Percentiles rank a stretch among this genome's conserved stretches.
Conservation (phyloP, 192 early-diverging fungal genomes). For the Chytriomyces hyalinus region DNA sequence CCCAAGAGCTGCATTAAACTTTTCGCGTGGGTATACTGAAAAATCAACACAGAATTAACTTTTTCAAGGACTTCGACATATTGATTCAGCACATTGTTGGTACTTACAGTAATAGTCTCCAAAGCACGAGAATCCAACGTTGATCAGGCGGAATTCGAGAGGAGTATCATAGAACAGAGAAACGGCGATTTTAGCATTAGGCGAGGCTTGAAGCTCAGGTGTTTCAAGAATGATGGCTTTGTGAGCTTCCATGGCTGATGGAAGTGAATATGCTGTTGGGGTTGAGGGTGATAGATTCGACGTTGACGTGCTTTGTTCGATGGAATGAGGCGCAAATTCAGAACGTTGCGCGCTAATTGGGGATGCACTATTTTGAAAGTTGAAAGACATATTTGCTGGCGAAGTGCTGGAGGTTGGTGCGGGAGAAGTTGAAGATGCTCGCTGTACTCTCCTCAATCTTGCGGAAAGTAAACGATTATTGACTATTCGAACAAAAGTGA, state of each 20-base stretch:
- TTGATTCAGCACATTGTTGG: background rate
- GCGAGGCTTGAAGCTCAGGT: background rate
- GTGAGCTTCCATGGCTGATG: background rate
- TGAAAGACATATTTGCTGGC: background rate
- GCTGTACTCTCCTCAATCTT: constrained; percentile 12
- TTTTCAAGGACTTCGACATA: background rate
- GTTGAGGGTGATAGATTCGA: background rate
- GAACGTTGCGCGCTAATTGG: too few species aligned
- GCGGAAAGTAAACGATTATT: constrained; percentile 25
- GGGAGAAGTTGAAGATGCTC: constrained; percentile 6
- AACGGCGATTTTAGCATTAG: constrained; percentile 23
- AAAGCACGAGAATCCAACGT: constrained; percentile 46
- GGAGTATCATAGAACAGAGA: constrained; percentile 35
- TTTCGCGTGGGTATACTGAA: constrained; percentile 47
- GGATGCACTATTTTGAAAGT: too few species aligned
- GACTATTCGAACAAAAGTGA: constrained; percentile 36
- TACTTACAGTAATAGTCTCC: constrained; percentile 46
- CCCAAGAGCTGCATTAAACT: constrained; percentile 54
- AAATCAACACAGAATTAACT: background rate
- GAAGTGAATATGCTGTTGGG: background rate
- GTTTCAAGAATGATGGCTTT: background rate
- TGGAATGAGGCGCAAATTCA: background rate
- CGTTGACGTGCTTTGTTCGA: background rate
- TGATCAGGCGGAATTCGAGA: constrained; percentile 54
- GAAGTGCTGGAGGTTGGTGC: constrained; percentile 2